phyloP scores from a whole-genome alignment of 352 stramenopile genomes.

The Phytopythium cucurbitacearum region DNA sequence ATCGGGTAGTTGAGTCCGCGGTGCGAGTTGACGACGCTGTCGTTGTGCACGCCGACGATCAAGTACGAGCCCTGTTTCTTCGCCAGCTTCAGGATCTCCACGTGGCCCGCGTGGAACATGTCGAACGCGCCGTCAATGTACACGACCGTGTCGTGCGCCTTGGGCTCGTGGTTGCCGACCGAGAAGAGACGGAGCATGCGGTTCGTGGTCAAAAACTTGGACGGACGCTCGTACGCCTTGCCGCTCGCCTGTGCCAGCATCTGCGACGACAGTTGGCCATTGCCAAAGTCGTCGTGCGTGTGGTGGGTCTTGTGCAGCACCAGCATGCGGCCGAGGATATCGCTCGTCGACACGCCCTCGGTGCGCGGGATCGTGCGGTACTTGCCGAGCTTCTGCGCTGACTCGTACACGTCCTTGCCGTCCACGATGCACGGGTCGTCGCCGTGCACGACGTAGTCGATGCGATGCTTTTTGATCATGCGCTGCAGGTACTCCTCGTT shows the following conservation, averaged over 20 bases:
- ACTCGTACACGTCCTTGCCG: slow-evolving; percentile 97
- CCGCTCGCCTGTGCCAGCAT: slow-evolving; percentile 43
- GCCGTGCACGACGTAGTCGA: slow-evolving; percentile 99
- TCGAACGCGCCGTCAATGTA: slow-evolving; percentile 99
- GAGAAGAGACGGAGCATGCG: slow-evolving; percentile 93
- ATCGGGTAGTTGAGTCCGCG: slow-evolving; percentile 93
- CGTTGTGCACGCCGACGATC: slow-evolving; percentile 96
- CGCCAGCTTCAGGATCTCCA: slow-evolving; percentile 93
- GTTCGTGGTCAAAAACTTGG: slow-evolving; percentile 96
- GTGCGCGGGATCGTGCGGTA: slow-evolving; percentile 96
- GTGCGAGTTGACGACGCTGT: slow-evolving; percentile 88
- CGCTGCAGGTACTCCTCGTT: slow-evolving; percentile 97
- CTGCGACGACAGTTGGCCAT: slow-evolving; percentile 74
- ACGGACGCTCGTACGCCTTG: slow-evolving; percentile 60
- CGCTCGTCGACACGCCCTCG: slow-evolving; percentile 96
- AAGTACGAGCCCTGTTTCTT: slow-evolving; percentile 93
- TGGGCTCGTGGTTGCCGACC: slow-evolving; percentile 84
- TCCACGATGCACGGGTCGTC: slow-evolving; percentile 99
- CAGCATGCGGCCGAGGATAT: slow-evolving; percentile 98
- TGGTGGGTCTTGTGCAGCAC: slow-evolving; percentile 95
- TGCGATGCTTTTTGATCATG: slow-evolving; percentile 96
- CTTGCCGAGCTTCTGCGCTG: slow-evolving; percentile 94
- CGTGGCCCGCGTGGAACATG: slow-evolving; percentile 98
- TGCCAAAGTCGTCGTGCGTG: slow-evolving; percentile 74
- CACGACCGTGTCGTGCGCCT: slow-evolving; percentile 90